These are phyloP conservation scores for Yarrowia yakushimensis DNA, from an alignment of 805 yeast species.

Conservation along the genomic window DNA sequence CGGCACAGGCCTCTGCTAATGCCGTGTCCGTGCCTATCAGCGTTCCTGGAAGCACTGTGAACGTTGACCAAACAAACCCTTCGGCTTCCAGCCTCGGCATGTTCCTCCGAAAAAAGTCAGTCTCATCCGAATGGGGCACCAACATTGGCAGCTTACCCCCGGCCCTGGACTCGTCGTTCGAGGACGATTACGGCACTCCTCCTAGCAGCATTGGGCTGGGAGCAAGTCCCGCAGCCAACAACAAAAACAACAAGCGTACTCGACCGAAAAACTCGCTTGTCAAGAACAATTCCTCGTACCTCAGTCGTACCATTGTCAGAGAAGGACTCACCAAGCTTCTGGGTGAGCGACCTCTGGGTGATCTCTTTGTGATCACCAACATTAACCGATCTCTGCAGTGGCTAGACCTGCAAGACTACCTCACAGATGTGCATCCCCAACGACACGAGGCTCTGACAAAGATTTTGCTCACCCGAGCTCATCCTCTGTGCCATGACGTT, in stretches of 20 bases:
- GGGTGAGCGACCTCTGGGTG: conserved; percentile 33
- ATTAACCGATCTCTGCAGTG: conserved; percentile 38
- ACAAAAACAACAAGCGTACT: conserved; percentile 27
- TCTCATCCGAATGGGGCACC: not conserved
- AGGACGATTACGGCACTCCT: conserved; percentile 9
- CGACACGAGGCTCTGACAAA: conserved; percentile 41
- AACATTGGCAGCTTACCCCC: not conserved
- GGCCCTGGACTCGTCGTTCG: not conserved
- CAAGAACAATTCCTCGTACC: conserved; percentile 41
- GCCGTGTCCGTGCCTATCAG: conserved; percentile 14
- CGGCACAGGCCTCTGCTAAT: not conserved
- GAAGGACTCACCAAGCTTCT: conserved; percentile 34
- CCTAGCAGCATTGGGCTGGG: not conserved
- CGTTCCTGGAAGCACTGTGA: not conserved
- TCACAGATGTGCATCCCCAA: conserved; percentile 17
- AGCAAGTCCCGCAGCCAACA: not conserved
- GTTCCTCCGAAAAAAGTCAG: conserved; percentile 11
- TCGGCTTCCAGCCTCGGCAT: not conserved
- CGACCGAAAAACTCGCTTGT: conserved; percentile 39
- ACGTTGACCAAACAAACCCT: not conserved
- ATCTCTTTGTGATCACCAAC: conserved; percentile 37
- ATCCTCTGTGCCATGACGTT: conserved; percentile 42
- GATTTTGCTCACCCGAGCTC: conserved; percentile 40
- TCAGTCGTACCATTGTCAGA: conserved; percentile 39
- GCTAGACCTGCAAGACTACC: conserved; percentile 29